A percentile compares a stretch with the other conserved stretches of the same genome.
Evolutionary conservation across 2,329 filamentous ascomycete species (phyloP).

Genomic region (Cladosporium velox): DNA sequence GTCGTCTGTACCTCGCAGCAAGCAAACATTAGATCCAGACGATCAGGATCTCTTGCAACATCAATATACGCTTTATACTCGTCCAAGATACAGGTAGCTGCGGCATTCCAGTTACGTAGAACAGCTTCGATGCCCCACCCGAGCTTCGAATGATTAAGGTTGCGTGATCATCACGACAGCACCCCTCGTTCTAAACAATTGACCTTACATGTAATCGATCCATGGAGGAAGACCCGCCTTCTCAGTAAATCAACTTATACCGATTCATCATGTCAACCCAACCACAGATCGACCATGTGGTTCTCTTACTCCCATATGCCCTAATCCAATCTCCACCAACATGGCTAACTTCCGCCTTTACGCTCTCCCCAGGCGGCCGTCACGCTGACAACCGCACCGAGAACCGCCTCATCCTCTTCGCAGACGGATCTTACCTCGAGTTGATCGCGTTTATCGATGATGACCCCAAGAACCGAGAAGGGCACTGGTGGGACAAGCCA

Average conservation of each 20-base stretch:
- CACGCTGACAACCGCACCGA: constrained; percentile 63
- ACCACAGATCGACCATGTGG: constrained; percentile 61
- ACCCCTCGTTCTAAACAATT: not conserved
- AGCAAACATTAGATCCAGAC: not conserved
- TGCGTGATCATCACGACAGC: not conserved
- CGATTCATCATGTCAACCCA: not conserved
- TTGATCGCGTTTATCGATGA: constrained; percentile 63
- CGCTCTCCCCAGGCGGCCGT: constrained; percentile 60
- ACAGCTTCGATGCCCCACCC: not conserved
- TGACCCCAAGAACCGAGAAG: constrained; percentile 42
- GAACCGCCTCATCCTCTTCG: constrained; percentile 64
- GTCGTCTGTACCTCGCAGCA: not conserved
- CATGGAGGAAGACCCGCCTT: not conserved
- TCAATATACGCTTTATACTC: not conserved
- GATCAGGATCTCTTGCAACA: not conserved
- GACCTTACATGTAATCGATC: not conserved
- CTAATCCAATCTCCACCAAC: constrained; percentile 51
- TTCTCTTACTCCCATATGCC: constrained; percentile 60
- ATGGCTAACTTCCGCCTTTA: constrained; percentile 58
- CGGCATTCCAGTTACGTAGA: not conserved
- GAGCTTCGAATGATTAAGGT: not conserved
- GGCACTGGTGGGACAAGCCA: constrained; percentile 60
- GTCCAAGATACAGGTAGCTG: not conserved
- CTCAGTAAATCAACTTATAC: not conserved
- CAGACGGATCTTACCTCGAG: constrained; percentile 67